phyloP scores from a whole-genome alignment of 371 early-diverging fungal genomes.

The Mitosporidium daphniae region DNA sequence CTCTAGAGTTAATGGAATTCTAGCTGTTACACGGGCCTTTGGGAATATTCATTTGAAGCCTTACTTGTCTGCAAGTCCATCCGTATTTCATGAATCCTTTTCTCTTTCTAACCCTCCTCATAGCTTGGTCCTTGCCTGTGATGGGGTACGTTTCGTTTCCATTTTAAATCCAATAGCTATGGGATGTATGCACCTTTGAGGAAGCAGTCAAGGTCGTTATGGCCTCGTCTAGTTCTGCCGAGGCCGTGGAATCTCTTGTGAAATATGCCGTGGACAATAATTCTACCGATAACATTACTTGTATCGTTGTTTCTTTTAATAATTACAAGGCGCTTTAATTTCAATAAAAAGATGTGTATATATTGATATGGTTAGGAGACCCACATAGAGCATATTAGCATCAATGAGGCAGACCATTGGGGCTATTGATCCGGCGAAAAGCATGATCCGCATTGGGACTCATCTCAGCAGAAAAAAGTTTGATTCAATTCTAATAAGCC shows the following conservation, averaged over 20 bases:
- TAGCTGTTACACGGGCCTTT: constrained; percentile 71
- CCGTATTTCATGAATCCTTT: no score
- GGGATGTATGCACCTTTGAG: constrained; percentile 90
- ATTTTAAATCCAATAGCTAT: constrained; percentile 20
- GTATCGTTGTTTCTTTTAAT: constrained; percentile 44
- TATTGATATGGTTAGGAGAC: no score
- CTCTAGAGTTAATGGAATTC: constrained; percentile 80
- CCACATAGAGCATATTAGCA: no score
- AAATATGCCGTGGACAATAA: constrained; percentile 52
- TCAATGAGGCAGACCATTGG: no score
- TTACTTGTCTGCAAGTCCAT: constrained; percentile 56
- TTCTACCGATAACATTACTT: constrained; percentile 60
- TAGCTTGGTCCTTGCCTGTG: constrained; percentile 74
- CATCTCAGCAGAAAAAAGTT: no score
- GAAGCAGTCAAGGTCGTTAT: constrained; percentile 50
- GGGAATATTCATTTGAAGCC: constrained; percentile 85
- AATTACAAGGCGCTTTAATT: no score
- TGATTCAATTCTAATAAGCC: no score
- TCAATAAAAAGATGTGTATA: no score
- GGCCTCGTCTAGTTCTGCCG: constrained; percentile 26
- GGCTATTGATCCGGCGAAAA: no score
- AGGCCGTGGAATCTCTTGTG: constrained; percentile 33
- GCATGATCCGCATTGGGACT: no score
- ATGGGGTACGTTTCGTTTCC: constrained; percentile 26
- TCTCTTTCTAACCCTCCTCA: no score